Conservation (phyloP, 352 stramenopile genomes). For the Elongisporangium undulatum region DNA sequence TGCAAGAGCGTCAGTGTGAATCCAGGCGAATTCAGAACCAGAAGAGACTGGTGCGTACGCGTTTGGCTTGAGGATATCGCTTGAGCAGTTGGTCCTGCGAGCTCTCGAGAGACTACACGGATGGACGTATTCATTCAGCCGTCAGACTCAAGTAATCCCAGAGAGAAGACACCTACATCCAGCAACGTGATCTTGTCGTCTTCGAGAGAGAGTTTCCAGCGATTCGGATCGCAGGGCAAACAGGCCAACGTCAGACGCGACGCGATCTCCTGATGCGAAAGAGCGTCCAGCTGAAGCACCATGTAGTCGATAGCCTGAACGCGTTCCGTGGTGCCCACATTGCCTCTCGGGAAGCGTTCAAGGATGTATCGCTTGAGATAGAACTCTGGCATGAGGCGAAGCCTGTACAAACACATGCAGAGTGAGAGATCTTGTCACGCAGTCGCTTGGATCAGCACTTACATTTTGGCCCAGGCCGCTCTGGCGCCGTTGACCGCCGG, state of each 20-base stretch:
- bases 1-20: conserved; percentile 1
- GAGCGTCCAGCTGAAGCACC: conserved; percentile 40
- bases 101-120: conserved; percentile 20
- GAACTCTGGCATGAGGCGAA: conserved; percentile 67
- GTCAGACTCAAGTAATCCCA: neutral
- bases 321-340: conserved; percentile 15
- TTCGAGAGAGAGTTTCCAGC: conserved; percentile 37
- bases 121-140: neutral
- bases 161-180: conserved; percentile 24
- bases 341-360: conserved; percentile 39
- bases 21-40: neutral
- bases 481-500: conserved; percentile 36
- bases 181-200: conserved; percentile 61
- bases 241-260: conserved; percentile 61
- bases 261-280: conserved; percentile 66
- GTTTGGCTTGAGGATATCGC: conserved; percentile 52
- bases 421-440: neutral
- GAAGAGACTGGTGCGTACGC: conserved; percentile 15
- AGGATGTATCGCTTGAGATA: conserved; percentile 67
- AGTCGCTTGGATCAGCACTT: conserved; percentile 2
- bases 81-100: conserved; percentile 31
- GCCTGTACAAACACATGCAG: conserved; percentile 16
- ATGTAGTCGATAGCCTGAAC: conserved; percentile 61
- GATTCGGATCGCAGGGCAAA: conserved; percentile 36
- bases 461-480: conserved; percentile 54